Base-by-base conservation (phyloP, 108 stramenopile genomes). In the Cyclotella cryptica region DNA sequence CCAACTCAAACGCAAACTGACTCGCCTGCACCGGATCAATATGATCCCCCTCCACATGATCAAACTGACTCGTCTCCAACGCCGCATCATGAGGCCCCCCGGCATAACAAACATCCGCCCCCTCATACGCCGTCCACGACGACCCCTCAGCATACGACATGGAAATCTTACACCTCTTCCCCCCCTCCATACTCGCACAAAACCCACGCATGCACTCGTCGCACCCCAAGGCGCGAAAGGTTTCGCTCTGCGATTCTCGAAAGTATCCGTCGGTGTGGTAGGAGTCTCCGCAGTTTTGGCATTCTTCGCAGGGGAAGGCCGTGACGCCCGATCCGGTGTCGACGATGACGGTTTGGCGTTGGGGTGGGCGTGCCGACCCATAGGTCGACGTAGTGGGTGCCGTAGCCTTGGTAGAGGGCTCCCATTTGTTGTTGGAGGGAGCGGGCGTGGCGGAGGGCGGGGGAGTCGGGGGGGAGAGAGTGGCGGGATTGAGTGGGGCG, bases 271-370 rank as follows among this genome's bases (percentile, higher is more conserved):
- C 90, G 19, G 93, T 92, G 66, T 94, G 93, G 59, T 88, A 88
- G 3, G 41, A 10, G 41, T 76, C 58, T 0, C 98, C 97, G 74
- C 97, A 98, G 39, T 82, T 74, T 10, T 72, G 17, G 65, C 98
- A 99, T 53, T 85, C 96, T 27, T 74, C 74, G 78, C 97, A 98
- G 12, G 98, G 97, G 81, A 99, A 99, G 59, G 97, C 97, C 17
- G 98, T 99, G 55, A 90, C 87, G 76, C 89, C 88, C 22, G 84
- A 86, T 0, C 97, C 97, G 19, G 98, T 99, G 80, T 98, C 97
- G 68, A 99, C 94, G 77, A 99, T 99, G 61, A 99, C 95, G 13
- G 97, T 97, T 70, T 97, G 97, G 0, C 98, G 87, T 79, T 99
- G 98, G 43, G 97, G 54, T 72, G 12, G 98, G 97, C 10, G 95